Evolutionary conservation across 2,329 filamentous ascomycete genomes (phyloP).

Genomic region (Exophiala alcalophila): DNA sequence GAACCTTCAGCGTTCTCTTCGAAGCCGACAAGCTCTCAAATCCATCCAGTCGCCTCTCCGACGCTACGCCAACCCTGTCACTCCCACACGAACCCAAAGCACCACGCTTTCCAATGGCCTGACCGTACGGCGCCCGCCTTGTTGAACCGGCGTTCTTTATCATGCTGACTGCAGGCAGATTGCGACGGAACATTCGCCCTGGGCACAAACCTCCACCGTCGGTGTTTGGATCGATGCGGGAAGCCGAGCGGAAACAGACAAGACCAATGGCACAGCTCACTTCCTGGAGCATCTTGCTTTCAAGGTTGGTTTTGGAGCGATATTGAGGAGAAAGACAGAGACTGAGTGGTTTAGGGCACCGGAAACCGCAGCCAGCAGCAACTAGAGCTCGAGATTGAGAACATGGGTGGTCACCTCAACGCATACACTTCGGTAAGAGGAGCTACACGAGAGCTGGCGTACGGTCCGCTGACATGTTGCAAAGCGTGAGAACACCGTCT

Average conservation of each 20-base stretch:
- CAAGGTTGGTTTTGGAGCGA: conserved; percentile 65
- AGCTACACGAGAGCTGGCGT: conserved; percentile 19
- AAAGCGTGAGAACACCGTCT: conserved; percentile 97
- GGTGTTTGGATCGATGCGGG: conserved; percentile 99
- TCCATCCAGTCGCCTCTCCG: conserved; percentile 73
- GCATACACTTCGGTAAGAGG: conserved; percentile 92
- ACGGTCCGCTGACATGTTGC: conserved; percentile 23
- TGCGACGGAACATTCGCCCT: conserved; percentile 95
- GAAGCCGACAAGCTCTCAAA: conserved; percentile 80
- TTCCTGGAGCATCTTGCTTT: conserved; percentile 99
- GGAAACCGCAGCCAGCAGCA: conserved; percentile 93
- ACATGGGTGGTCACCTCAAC: conserved; percentile 99
- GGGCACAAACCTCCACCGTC: conserved; percentile 96
- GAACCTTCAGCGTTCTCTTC: conserved; percentile 86
- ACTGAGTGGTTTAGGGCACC: conserved; percentile 64
- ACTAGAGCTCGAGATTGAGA: conserved; percentile 98
- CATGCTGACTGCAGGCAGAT: conserved; percentile 59
- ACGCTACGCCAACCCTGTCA: conserved; percentile 84
- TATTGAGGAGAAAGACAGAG: conserved; percentile 9
- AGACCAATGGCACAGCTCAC: conserved; percentile 98
- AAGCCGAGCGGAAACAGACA: conserved; percentile 94
- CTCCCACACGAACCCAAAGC: conserved; percentile 81
- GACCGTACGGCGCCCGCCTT: conserved; percentile 61
- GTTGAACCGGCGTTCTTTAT: too few species aligned
- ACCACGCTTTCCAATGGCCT: conserved; percentile 97